Evolutionary conservation across 2,329 filamentous ascomycete species (phyloP), one percentile per base, ranked within the genome.

Genomic region (Exserohilum rostratum): DNA sequence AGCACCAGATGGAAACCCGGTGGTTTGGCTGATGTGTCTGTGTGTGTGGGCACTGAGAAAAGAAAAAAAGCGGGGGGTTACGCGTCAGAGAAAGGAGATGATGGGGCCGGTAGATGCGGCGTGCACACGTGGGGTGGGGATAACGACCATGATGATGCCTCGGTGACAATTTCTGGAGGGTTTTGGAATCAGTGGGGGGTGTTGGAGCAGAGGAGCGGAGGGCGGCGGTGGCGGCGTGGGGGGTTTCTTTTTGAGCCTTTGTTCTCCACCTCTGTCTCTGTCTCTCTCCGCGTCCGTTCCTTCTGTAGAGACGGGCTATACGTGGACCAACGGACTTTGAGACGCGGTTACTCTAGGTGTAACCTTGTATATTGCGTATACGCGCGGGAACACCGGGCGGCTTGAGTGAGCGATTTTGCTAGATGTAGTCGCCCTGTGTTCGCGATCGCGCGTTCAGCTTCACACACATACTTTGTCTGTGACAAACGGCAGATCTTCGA

Each of bases 1-100:
- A 57, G 45, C 35, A 46, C n/a, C 18, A 33, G 34, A 44, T 35
- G 17, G 46, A 33, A 25, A 25, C 22, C 35, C 45, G 29, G 30
- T 5, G 12, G 13, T 31, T 11, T 42, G 42, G 43, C 18, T 29
- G 22, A n/a, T n/a, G n/a, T n/a, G n/a, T n/a, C n/a, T n/a, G n/a
- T n/a, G n/a, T n/a, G n/a, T n/a, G n/a, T n/a, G n/a, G n/a, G n/a
- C n/a, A n/a, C n/a, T n/a, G n/a, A n/a, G n/a, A n/a, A n/a, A n/a
- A 3, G 17, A 30, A 27, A 5, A 27, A 25, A 46, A 25, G 22
- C 22, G 31, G 18, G 43, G 43, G 31, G 20, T 15, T 17, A 46
- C 18, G 43, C n/a, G 43, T 35, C 29, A 10, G n/a, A 43, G 17
- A 10, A 3, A 12, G 43, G 22, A 5, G 31, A 20, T 46, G 31